Percentiles rank a stretch among this genome's conserved stretches.
phyloP scores from a whole-genome alignment of 2,329 filamentous ascomycete genomes.

The Fusarium sublunatum region DNA sequence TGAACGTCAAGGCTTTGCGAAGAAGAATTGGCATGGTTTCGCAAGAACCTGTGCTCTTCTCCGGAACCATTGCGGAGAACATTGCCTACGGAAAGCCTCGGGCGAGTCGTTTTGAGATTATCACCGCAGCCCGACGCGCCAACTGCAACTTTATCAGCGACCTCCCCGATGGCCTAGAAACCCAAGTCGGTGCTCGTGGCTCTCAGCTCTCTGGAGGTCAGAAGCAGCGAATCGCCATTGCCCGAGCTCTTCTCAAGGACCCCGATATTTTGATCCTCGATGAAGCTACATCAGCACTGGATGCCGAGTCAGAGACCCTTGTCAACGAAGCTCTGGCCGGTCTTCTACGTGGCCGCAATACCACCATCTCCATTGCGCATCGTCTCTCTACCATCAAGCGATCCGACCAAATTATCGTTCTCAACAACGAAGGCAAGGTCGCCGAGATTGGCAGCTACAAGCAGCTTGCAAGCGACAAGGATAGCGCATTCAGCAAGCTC shows the following conservation, averaged over 20 bases:
- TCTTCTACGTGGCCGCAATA: slow-evolving; percentile 87
- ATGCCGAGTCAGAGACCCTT: slow-evolving; percentile 95
- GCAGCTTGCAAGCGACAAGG: slow-evolving; percentile 75
- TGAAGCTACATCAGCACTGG: slow-evolving; percentile 93
- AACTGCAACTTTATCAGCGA: slow-evolving; percentile 98
- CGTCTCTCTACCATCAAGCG: slow-evolving; percentile 96
- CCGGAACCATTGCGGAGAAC: slow-evolving; percentile 85
- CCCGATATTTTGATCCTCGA: slow-evolving; percentile 97
- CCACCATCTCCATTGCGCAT: slow-evolving; percentile 97
- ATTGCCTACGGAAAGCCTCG: slow-evolving; percentile 90
- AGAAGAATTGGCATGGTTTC: slow-evolving; percentile 94
- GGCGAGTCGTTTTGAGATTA: slow-evolving; percentile 82
- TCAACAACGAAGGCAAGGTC: slow-evolving; percentile 86
- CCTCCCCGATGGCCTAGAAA: slow-evolving; percentile 95
- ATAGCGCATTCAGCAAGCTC: slow-evolving; percentile 90
- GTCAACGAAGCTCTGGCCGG: slow-evolving; percentile 90
- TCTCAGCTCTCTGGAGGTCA: slow-evolving; percentile 96
- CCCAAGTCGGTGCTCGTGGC: slow-evolving; percentile 89
- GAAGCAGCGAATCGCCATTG: slow-evolving; percentile 98
- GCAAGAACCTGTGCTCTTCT: slow-evolving; percentile 94
- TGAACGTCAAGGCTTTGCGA: slow-evolving; percentile 94
- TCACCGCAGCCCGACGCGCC: slow-evolving; percentile 86
- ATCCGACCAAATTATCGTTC: slow-evolving; percentile 92
- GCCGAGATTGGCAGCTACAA: slow-evolving; percentile 90
- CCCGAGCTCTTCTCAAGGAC: slow-evolving; percentile 91